These are phyloP conservation scores for Rhizopogon vesiculosus DNA, from an alignment of 768 basidiomycete species.

Conservation along the genomic window DNA sequence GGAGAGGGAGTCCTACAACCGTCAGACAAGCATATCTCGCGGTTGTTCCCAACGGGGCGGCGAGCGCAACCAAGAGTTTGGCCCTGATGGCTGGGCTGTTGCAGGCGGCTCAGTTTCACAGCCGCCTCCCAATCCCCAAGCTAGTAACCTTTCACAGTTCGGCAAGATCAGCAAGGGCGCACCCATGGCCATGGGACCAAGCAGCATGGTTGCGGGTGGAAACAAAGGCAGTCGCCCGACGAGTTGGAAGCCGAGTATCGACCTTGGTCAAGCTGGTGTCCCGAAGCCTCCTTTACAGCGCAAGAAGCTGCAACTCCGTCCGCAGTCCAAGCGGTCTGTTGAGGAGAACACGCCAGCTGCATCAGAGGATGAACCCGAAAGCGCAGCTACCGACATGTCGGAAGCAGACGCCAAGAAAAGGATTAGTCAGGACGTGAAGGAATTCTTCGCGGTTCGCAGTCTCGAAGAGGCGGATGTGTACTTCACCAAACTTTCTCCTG, in stretches of 20 bases:
- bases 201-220: too few species aligned
- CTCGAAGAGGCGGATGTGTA: conserved; percentile 86
- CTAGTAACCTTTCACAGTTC: too few species aligned
- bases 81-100: conserved; percentile 85
- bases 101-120: conserved; percentile 48
- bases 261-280: conserved; percentile 39
- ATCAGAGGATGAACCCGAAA: conserved; percentile 47
- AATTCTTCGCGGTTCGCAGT: conserved; percentile 74
- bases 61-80: conserved; percentile 57
- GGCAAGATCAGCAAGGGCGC: too few species aligned
- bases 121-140: conserved; percentile 29
- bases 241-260: conserved; percentile 47
- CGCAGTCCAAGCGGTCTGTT: conserved; percentile 64
- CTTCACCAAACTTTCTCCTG: conserved; percentile 67
- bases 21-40: conserved; percentile 71
- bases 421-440: conserved; percentile 58
- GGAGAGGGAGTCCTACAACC: conserved; percentile 55
- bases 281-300: conserved; percentile 52
- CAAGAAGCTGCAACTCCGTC: conserved; percentile 68
- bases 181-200: too few species aligned
- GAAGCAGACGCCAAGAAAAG: conserved; percentile 28
- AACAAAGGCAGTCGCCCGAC: conserved; percentile 29
- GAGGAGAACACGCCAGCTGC: conserved; percentile 26
- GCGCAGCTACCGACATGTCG: conserved; percentile 41
- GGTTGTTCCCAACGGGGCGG: conserved; percentile 87